Conservation (phyloP, 208 protist genomes). For the Leishmania lainsoni region DNA sequence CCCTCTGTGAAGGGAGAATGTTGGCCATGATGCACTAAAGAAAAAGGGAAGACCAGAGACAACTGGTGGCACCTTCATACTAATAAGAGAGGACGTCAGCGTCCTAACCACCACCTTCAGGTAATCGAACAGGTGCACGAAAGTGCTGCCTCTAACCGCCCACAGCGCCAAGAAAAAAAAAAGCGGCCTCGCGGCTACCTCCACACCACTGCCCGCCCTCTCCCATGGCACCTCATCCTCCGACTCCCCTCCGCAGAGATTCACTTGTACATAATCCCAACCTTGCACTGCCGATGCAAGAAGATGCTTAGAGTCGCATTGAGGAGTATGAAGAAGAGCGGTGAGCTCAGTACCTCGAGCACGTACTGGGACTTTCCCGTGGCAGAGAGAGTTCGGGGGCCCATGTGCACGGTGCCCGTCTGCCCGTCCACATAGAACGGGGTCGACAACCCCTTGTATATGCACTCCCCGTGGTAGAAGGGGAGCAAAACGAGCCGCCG, state of each 20-base stretch:
- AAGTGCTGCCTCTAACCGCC: background rate
- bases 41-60: background rate
- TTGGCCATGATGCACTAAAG: background rate
- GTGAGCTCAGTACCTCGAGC: slow-evolving; percentile 33
- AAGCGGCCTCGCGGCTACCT: background rate
- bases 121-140: background rate
- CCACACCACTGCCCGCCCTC: background rate
- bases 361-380: slow-evolving; percentile 2
- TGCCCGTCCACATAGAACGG: slow-evolving; percentile 48
- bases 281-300: slow-evolving; percentile 15
- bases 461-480: slow-evolving; percentile 37
- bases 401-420: slow-evolving; percentile 28
- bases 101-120: background rate
- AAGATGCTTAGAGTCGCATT: slow-evolving; percentile 23
- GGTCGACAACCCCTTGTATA: slow-evolving; percentile 28
- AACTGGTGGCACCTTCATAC: background rate
- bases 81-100: background rate
- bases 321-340: slow-evolving; percentile 37
- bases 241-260: background rate
- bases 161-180: background rate
- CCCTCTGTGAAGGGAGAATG: background rate
- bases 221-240: background rate
- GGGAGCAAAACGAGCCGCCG: slow-evolving; percentile 18
- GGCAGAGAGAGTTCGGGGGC: slow-evolving; percentile 5
- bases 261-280: slow-evolving; percentile 15